Evolutionary conservation across 176 grass and related monocot genomes (phyloP).

Genomic region (Poa pratensis): DNA sequence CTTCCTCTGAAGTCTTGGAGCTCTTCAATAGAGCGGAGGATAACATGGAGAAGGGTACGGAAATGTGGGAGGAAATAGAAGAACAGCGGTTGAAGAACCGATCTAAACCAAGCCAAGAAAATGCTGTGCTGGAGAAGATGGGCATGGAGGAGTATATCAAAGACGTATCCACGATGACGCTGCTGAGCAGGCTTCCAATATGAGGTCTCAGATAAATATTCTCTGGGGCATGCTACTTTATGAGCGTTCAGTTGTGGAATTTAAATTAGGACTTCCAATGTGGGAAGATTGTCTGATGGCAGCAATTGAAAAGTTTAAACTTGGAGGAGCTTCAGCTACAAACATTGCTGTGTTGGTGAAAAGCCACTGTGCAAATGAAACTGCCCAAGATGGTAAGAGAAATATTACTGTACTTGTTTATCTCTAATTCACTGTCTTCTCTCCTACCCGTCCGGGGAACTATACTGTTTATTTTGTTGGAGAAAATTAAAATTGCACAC

Average conservation of each 20-base stretch:
- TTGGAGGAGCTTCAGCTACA: conserved; percentile 66
- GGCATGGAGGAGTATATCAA: conserved; percentile 69
- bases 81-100: conserved; percentile 63
- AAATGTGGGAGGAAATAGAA: conserved; percentile 76
- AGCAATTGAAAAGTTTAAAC: conserved; percentile 80
- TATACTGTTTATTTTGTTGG: conserved; percentile 32
- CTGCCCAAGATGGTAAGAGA: conserved; percentile 70
- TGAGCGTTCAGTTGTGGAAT: conserved; percentile 78
- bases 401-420: background rate
- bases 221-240: conserved; percentile 84
- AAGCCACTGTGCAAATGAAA: conserved; percentile 76
- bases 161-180: conserved; percentile 62
- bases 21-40: conserved; percentile 79
- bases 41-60: conserved; percentile 69
- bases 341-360: conserved; percentile 71
- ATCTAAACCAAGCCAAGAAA: conserved; percentile 61
- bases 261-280: conserved; percentile 71
- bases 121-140: conserved; percentile 62
- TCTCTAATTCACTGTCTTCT: background rate
- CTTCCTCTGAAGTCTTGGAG: conserved; percentile 54
- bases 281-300: conserved; percentile 81
- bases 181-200: conserved; percentile 58
- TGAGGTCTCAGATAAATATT: conserved; percentile 80
- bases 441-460: background rate
- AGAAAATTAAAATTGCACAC: conserved; percentile 1